Conservation (phyloP, 257 asterid genomes). For the Gentiana straminea region DNA sequence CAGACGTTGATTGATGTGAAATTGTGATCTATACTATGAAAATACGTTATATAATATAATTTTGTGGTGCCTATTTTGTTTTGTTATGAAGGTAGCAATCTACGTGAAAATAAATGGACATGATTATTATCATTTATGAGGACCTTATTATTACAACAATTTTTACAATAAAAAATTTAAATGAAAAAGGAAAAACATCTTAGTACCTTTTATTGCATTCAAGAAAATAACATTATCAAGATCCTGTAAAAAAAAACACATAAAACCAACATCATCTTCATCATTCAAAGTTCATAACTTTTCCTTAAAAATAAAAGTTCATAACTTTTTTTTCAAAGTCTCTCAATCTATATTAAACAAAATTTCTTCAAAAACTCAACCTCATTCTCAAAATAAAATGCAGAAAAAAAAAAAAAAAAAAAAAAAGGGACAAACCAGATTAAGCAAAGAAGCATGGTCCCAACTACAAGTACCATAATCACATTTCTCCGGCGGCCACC, state of each 20-base stretch:
- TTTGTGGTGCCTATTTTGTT: no score
- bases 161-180: not conserved
- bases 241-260: slow-evolving; percentile 40
- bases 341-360: slow-evolving; percentile 3
- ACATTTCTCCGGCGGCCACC: slow-evolving; percentile 93
- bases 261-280: slow-evolving; percentile 3
- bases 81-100: no score
- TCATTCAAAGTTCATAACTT: not conserved
- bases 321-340: no score
- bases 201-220: slow-evolving; percentile 69
- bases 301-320: no score
- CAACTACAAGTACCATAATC: slow-evolving; percentile 80
- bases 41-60: no score
- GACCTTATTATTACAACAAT: no score
- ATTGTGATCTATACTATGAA: no score
- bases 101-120: no score
- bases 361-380: slow-evolving; percentile 2
- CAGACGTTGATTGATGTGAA: no score
- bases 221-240: slow-evolving; percentile 46
- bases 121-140: no score
- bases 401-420: not conserved
- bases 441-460: slow-evolving; percentile 70
- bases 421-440: slow-evolving; percentile 37
- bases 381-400: not conserved
- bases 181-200: not conserved